Evolutionary conservation across 2,329 filamentous ascomycete species (phyloP).

Genomic region (Emergomyces africanus): DNA sequence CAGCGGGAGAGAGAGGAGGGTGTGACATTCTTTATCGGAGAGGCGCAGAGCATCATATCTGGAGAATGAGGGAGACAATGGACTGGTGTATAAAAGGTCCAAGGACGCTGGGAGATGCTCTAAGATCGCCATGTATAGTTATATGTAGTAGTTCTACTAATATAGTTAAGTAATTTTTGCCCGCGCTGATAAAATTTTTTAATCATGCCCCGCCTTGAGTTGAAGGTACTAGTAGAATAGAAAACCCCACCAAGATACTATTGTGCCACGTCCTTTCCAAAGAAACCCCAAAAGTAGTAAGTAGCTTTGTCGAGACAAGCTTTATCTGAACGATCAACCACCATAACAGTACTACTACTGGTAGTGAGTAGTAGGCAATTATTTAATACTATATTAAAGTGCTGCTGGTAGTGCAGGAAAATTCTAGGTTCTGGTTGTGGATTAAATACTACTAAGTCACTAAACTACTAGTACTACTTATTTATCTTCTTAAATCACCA

Average conservation of each 20-base stretch:
- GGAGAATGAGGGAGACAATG: slow-evolving; percentile 11
- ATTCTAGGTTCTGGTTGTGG: too few species aligned
- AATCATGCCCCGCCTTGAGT: not conserved
- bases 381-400: too few species aligned
- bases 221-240: too few species aligned
- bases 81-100: slow-evolving; percentile 21
- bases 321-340: not conserved
- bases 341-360: too few species aligned
- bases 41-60: slow-evolving; percentile 25
- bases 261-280: not conserved
- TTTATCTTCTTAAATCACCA: too few species aligned
- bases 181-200: not conserved
- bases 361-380: too few species aligned
- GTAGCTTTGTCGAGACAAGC: not conserved
- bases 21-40: slow-evolving; percentile 21
- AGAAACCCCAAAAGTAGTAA: not conserved
- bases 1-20: slow-evolving; percentile 18
- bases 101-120: slow-evolving; percentile 13
- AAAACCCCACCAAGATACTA: too few species aligned
- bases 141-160: too few species aligned
- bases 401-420: too few species aligned
- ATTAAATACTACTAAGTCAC: too few species aligned
- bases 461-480: too few species aligned
- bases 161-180: too few species aligned
- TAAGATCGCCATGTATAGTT: not conserved